Evolutionary conservation across 495 filamentous ascomycete genomes (phyloP).

Genomic region (Annulohypoxylon maeteangense): DNA sequence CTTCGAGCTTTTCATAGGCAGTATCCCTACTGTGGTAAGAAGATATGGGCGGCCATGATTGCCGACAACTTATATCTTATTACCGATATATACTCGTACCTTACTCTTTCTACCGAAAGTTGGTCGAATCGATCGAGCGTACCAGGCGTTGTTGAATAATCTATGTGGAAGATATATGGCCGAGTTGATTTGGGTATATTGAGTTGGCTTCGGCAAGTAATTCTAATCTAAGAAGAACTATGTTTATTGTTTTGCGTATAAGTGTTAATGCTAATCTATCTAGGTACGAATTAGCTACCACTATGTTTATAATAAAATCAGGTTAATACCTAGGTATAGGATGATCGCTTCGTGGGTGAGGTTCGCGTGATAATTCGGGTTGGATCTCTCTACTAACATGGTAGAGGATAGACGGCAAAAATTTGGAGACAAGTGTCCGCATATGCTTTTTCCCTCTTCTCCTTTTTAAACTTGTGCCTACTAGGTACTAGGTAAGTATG

Average conservation of each 20-base stretch:
- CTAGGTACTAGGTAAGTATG: background rate
- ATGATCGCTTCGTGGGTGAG: background rate
- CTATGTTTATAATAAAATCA: background rate
- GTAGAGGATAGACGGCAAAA: background rate
- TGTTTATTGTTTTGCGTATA: constrained; percentile 4
- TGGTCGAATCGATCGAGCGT: constrained; percentile 31
- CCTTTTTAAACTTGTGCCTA: background rate
- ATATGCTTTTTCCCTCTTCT: background rate
- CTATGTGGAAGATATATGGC: background rate
- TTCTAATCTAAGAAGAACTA: background rate
- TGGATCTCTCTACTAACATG: background rate
- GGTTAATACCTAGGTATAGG: background rate
- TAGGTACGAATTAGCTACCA: background rate
- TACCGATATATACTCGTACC: constrained; percentile 31
- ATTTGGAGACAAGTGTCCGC: background rate
- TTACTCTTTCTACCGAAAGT: constrained; percentile 6
- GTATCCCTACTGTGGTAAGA: constrained; percentile 20
- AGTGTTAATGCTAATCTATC: no score
- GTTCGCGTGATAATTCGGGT: background rate
- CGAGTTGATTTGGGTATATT: background rate
- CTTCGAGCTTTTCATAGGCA: constrained; percentile 13
- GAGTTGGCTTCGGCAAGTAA: background rate
- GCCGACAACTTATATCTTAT: constrained; percentile 31
- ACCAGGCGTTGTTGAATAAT: background rate
- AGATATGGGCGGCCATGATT: constrained; percentile 36